Conservation (phyloP, 768 basidiomycete species). For the Hericium coralloides region DNA sequence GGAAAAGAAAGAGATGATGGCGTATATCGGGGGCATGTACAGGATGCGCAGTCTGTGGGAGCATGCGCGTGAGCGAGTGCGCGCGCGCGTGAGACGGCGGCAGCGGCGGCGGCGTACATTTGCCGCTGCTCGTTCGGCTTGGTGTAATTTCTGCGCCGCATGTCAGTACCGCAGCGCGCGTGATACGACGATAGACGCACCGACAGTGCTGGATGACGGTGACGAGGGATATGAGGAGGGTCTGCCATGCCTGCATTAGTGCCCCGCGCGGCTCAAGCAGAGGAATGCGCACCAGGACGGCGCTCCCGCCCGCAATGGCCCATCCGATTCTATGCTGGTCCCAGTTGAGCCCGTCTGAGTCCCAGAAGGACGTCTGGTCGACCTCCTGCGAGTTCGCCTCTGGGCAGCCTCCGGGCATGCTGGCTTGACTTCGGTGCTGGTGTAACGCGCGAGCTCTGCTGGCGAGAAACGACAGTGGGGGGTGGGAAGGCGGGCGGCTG, state of each 20-base stretch:
- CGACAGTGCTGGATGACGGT: constrained; percentile 55
- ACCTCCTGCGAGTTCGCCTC: constrained; percentile 38
- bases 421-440: not conserved
- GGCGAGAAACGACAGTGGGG: too few relatives aligned
- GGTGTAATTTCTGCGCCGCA: constrained; percentile 53
- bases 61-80: not conserved
- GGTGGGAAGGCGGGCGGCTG: not conserved
- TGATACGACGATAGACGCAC: constrained; percentile 27
- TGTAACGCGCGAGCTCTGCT: not conserved
- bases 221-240: constrained; percentile 48
- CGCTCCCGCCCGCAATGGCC: constrained; percentile 58
- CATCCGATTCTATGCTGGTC: constrained; percentile 61
- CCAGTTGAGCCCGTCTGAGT: constrained; percentile 43
- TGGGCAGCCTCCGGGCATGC: constrained; percentile 28
- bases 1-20: constrained; percentile 76
- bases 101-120: constrained; percentile 40
- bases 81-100: not conserved
- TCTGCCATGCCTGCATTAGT: constrained; percentile 27
- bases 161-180: not conserved
- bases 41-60: constrained; percentile 57
- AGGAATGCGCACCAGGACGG: constrained; percentile 38
- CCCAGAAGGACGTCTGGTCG: constrained; percentile 63
- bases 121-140: constrained; percentile 70
- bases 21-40: constrained; percentile 80
- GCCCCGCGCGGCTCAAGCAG: not conserved